These are phyloP conservation scores for Fonsecaea pugnacius DNA, from an alignment of 2,329 filamentous ascomycete species.

Conservation along the genomic window DNA sequence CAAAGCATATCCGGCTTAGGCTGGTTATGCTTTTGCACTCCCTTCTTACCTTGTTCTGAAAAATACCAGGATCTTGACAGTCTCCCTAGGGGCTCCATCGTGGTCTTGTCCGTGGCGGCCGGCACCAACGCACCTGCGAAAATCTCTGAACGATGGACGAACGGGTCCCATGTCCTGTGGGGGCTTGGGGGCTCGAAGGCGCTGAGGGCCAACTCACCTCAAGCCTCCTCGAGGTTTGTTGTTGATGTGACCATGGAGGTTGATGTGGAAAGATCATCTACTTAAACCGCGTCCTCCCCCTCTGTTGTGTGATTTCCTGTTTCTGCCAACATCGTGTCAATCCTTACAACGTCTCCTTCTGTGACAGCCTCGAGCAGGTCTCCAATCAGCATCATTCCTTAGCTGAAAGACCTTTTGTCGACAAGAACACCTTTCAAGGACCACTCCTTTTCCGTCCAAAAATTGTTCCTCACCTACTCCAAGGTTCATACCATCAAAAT, in stretches of 20 bases:
- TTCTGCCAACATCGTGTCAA: slow-evolving; percentile 34
- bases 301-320: slow-evolving; percentile 32
- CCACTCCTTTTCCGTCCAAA: slow-evolving; percentile 23
- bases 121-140: slow-evolving; percentile 31
- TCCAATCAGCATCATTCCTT: slow-evolving; percentile 40
- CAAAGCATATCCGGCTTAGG: slow-evolving; percentile 23
- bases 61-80: slow-evolving; percentile 14
- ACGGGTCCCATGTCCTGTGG: slow-evolving; percentile 22
- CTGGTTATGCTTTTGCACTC: slow-evolving; percentile 19
- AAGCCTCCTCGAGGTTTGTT: slow-evolving; percentile 30
- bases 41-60: slow-evolving; percentile 15
- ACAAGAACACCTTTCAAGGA: slow-evolving; percentile 23
- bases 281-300: slow-evolving; percentile 30
- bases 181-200: slow-evolving; percentile 23
- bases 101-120: slow-evolving; percentile 27
- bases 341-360: slow-evolving; percentile 26
- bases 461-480: slow-evolving; percentile 24
- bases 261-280: slow-evolving; percentile 23
- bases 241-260: slow-evolving; percentile 11
- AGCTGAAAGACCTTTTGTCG: slow-evolving; percentile 35
- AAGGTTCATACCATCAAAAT: slow-evolving; percentile 37
- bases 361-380: slow-evolving; percentile 35
- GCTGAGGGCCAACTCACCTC: slow-evolving; percentile 16
- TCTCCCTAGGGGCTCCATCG: slow-evolving; percentile 18
- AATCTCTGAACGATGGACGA: slow-evolving; percentile 32